Evolutionary conservation across 352 stramenopile species (phyloP), one percentile per base, ranked within the genome.

Genomic region (Halophytophthora batemanensis): DNA sequence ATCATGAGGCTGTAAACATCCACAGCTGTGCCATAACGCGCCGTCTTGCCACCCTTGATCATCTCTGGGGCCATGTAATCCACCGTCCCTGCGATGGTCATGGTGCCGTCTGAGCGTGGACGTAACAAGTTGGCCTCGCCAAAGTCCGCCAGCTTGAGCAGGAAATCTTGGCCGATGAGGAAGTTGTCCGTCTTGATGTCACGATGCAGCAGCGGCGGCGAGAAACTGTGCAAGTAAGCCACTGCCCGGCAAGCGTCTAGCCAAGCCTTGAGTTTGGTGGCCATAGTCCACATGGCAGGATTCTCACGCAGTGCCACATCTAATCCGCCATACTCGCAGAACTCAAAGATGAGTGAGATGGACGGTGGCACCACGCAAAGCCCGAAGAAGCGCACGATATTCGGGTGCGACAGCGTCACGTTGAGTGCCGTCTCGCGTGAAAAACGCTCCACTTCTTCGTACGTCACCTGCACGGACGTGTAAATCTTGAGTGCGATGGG

Each of bases 151-250:
- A 94, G 72, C 53, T 94, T 94, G 25, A 94, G 56, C 18, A 88
- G 47, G 36, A 81, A 87, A 31, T 94, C 78, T 44, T 90, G 77
- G 12, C 77, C 82, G 7, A 94, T 60, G 12, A 94, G 44, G 42
- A 89, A 94, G 51, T 93, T 94, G 66, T 90, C 84, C 2, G 82
- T 90, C 64, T 94, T 94, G 47, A 94, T 90, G 25, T 94, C 84
- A 6, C 84, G 77, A 48, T 94, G 84, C 3, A 94, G 47, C 0
- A 94, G 54, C 21, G 84, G 82, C 2, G 84, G 84, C 6, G 76
- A 77, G 43, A 94, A 94, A 59, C 77, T 90, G 64, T 94, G 84
- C 33, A 94, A 48, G 41, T 94, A 94, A 12, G 84, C 82, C 12
- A 94, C 80, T 6, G 84, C 75, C 4, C 79, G 75, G 45, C 82